Evolutionary conservation across 1,284 basidiomycete species (phyloP).

Genomic region (Cryptococcus neoformans): DNA sequence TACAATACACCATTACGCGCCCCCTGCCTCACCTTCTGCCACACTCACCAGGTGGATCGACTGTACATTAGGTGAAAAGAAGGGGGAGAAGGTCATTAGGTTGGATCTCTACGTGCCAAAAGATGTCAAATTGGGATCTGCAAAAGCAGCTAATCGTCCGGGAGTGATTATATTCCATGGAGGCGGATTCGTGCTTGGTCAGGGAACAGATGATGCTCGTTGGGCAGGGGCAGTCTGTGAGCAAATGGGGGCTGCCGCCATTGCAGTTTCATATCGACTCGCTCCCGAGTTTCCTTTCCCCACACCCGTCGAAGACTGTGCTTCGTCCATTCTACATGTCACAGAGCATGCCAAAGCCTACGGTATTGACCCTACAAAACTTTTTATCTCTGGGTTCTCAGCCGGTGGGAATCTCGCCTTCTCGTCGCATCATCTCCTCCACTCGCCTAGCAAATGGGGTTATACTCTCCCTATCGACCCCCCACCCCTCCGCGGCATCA

Average conservation of each 20-base stretch:
- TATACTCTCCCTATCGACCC: constrained; percentile 7
- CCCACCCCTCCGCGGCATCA: constrained; percentile 15
- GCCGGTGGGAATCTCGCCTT: constrained; percentile 32
- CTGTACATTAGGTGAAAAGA: constrained; percentile 2
- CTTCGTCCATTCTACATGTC: constrained; percentile 33
- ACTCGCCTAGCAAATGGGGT: not conserved
- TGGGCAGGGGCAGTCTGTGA: constrained; percentile 15
- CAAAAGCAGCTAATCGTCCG: not conserved
- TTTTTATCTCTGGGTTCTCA: constrained; percentile 27
- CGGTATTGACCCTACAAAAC: constrained; percentile 18
- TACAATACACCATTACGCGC: constrained; percentile 7
- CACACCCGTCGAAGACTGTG: constrained; percentile 46
- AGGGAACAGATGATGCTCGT: constrained; percentile 22
- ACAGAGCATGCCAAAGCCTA: constrained; percentile 10
- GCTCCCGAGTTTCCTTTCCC: constrained; percentile 52
- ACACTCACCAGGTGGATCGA: constrained; percentile 13
- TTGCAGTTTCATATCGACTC: constrained; percentile 46
- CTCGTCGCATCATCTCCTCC: constrained; percentile 12
- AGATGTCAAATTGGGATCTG: not conserved
- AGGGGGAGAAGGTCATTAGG: constrained; percentile 5
- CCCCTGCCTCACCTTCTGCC: constrained; percentile 5
- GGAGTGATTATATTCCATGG: constrained; percentile 27
- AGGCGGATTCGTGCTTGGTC: constrained; percentile 29
- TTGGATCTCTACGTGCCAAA: constrained; percentile 18
- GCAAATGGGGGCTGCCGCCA: constrained; percentile 27